These are phyloP conservation scores for Torulaspora delbrueckii DNA, from an alignment of 805 yeast species.

Conservation along the genomic window DNA sequence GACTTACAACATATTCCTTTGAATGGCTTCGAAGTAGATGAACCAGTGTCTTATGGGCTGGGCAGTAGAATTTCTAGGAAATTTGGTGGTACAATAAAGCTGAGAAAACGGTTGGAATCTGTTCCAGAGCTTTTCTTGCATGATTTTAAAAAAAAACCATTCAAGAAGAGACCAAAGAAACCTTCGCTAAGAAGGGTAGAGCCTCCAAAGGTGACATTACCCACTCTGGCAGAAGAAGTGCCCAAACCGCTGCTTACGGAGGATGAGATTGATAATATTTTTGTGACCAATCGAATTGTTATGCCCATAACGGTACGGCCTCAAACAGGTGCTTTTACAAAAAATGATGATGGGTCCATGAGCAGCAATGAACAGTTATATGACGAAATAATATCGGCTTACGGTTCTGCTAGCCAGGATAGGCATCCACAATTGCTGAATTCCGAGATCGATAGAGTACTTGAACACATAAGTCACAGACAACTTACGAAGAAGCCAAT, in stretches of 20 bases:
- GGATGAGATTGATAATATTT: constrained; percentile 2
- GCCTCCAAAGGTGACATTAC: constrained; percentile 4
- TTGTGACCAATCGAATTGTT: constrained; percentile 9
- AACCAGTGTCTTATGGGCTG: background rate
- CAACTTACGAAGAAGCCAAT: background rate
- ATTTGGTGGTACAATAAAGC: constrained; percentile 28
- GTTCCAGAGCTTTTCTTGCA: constrained; percentile 32
- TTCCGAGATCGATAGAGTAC: constrained; percentile 21
- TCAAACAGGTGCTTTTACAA: background rate
- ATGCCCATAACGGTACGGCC: constrained; percentile 8
- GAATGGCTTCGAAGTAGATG: constrained; percentile 7
- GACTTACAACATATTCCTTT: constrained; percentile 29
- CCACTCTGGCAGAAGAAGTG: constrained; percentile 7
- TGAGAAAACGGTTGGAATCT: constrained; percentile 29
- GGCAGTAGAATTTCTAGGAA: constrained; percentile 18
- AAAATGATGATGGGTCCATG: constrained; percentile 5
- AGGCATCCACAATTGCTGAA: constrained; percentile 8
- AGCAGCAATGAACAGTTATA: constrained; percentile 23
- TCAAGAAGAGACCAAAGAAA: background rate
- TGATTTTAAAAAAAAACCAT: constrained; percentile 18
- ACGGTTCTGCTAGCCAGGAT: constrained; percentile 8
- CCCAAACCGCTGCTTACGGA: background rate
- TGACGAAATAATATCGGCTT: constrained; percentile 30
- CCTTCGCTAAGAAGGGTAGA: background rate
- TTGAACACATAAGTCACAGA: constrained; percentile 13